Percentiles rank a stretch among this genome's conserved stretches.
phyloP scores from a whole-genome alignment of 2,329 filamentous ascomycete genomes.

The Fusarium drepaniforme region DNA sequence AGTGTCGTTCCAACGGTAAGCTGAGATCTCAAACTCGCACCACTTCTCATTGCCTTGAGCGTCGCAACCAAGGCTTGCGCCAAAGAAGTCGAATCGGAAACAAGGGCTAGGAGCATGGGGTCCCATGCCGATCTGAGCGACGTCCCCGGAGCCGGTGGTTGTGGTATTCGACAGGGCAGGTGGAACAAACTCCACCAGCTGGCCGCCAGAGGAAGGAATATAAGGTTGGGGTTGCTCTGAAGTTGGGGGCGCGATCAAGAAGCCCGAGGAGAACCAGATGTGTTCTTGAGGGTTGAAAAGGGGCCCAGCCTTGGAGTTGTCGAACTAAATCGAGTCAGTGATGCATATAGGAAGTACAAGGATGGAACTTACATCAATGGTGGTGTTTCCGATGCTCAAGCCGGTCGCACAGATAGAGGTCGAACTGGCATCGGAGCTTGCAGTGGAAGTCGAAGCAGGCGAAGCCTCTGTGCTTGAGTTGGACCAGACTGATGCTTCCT shows the following conservation, averaged over 20 bases:
- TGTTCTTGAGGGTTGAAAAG: conserved; percentile 55
- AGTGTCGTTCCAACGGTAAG: conserved; percentile 52
- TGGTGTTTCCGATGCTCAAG: conserved; percentile 52
- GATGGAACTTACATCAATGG: conserved; percentile 50
- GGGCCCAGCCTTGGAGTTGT: conserved; percentile 50
- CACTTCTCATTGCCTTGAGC: conserved; percentile 50
- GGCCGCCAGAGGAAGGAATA: conserved; percentile 53
- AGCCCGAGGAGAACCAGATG: conserved; percentile 58
- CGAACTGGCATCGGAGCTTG: conserved; percentile 17
- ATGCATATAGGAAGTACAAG: background rate
- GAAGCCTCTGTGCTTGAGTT: conserved; percentile 46
- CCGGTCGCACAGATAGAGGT: conserved; percentile 45
- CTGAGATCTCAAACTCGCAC: conserved; percentile 58
- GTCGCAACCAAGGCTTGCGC: conserved; percentile 55
- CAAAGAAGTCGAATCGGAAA: conserved; percentile 55
- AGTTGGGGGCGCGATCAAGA: conserved; percentile 53
- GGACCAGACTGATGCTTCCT: conserved; percentile 47
- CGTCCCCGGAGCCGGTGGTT: conserved; percentile 46
- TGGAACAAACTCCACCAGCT: conserved; percentile 56
- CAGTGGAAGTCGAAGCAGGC: conserved; percentile 6
- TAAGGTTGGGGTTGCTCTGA: conserved; percentile 49
- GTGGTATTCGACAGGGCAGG: conserved; percentile 47
- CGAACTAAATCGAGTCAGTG: conserved; percentile 50
- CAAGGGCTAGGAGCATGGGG: conserved; percentile 52
- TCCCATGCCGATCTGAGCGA: conserved; percentile 55